Base-by-base conservation (phyloP, 2,329 filamentous ascomycete genomes). In the Corynespora cassiicola region DNA sequence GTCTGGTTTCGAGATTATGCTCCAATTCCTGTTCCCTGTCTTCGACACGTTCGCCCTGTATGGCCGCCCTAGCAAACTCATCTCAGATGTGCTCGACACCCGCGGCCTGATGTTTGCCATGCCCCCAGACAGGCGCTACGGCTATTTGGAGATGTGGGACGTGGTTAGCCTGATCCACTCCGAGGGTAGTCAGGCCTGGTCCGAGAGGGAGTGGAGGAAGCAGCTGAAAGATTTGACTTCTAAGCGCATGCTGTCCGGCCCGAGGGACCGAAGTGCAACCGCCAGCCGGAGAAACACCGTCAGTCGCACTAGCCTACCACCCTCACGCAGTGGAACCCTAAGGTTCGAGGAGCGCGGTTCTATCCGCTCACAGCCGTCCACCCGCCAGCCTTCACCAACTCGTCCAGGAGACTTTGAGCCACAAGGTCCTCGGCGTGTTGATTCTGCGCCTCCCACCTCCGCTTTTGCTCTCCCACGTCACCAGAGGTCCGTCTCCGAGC, bases 51-150 rank as follows among this genome's bases (percentile, higher is more conserved):
- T 96, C 66, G 84, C 80, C 24, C 76, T 99, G 1, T 99, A 99
- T 57, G 94, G 94, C 18, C 86, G 94, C 15, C 94, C 94, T 0
- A 87, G 82, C 18, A 85, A 89, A 45, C 77, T 99, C 28, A 85
- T 96, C 21, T 90, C 94, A 3, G 95, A 95, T 61, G 86, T 88
- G 0, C 80, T 91, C 28, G 91, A 97, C 68, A 77, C 88, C 4
- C 83, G 90, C 29, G 95, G 94, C 39, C 77, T 99, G 50, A 99
- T 99, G 94, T 99, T 97, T 67, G 94, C 91, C 5, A 95, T 99
- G 85, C 92, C 94, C 0, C 89, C 88, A 55, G 84, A 94, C 54
- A 84, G 85, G 36, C 81, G 88, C 50, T 95, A 95, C 58, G 91
- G 92, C 1, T 97, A 97, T 59, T 73, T 99, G 17, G 94, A 97